Evolutionary conservation across 2,329 filamentous ascomycete species (phyloP).

Genomic region (Cordyceps farinosa): DNA sequence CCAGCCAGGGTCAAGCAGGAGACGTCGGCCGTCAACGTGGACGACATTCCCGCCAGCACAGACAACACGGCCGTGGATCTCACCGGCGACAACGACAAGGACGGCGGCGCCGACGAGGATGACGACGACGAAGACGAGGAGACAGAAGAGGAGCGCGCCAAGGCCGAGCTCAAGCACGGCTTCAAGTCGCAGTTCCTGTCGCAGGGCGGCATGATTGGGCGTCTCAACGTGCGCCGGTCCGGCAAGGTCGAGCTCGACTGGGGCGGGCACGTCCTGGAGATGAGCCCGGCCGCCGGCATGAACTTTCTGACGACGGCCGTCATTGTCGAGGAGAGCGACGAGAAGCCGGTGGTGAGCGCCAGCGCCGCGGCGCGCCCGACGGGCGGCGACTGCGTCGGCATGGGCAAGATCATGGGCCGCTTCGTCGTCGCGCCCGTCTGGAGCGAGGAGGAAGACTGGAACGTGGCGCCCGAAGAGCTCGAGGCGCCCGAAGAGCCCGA

Average conservation of each 20-base stretch:
- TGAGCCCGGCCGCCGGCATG: slow-evolving; percentile 49
- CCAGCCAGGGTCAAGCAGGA: slow-evolving; percentile 41
- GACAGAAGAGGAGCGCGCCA: slow-evolving; percentile 29
- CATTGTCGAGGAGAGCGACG: slow-evolving; percentile 55
- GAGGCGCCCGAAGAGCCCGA: slow-evolving; percentile 30
- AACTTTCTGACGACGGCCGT: slow-evolving; percentile 58
- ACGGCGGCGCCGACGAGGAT: slow-evolving; percentile 19
- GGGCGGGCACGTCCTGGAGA: slow-evolving; percentile 54
- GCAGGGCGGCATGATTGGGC: slow-evolving; percentile 57
- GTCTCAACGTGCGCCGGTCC: slow-evolving; percentile 57
- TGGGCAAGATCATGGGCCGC: slow-evolving; percentile 61
- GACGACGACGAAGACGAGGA: slow-evolving; percentile 28
- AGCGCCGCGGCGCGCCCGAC: slow-evolving; percentile 1
- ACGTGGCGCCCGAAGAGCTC: slow-evolving; percentile 38
- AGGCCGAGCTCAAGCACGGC: slow-evolving; percentile 30
- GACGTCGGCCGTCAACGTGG: slow-evolving; percentile 36
- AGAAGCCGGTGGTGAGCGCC: slow-evolving; percentile 43
- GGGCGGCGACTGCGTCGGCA: slow-evolving; percentile 51
- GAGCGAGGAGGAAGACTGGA: slow-evolving; percentile 56
- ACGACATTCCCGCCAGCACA: slow-evolving; percentile 30
- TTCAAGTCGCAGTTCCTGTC: slow-evolving; percentile 39
- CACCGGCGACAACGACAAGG: slow-evolving; percentile 30
- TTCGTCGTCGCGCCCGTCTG: slow-evolving; percentile 59
- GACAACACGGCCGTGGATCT: slow-evolving; percentile 38
- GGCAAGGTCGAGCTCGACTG: slow-evolving; percentile 61